Evolutionary conservation across 2,329 filamentous ascomycete genomes (phyloP).

Genomic region (Cercospora brassicicola): DNA sequence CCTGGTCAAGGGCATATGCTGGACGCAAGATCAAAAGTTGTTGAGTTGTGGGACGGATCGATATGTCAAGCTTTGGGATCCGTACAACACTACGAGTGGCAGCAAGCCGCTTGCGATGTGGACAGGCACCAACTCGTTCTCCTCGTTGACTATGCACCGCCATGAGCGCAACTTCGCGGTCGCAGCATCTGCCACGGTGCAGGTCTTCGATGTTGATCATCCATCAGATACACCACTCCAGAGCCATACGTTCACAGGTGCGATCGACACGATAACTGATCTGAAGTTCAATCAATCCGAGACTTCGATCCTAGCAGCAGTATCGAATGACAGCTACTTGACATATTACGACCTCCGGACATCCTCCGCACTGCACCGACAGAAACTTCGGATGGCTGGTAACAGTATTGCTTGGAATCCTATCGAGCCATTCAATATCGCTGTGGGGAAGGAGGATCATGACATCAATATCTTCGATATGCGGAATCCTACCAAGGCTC

Average conservation of each 20-base stretch:
- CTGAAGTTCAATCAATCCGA: constrained; percentile 92
- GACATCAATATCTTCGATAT: constrained; percentile 93
- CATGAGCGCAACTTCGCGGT: constrained; percentile 76
- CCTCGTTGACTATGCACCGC: constrained; percentile 78
- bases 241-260: constrained; percentile 81
- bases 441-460: constrained; percentile 90
- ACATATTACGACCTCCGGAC: constrained; percentile 92
- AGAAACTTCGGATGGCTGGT: constrained; percentile 75
- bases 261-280: constrained; percentile 84
- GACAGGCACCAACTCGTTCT: constrained; percentile 80
- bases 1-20: constrained; percentile 86
- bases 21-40: constrained; percentile 81
- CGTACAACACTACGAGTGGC: constrained; percentile 70
- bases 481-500: constrained; percentile 66
- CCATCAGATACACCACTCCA: constrained; percentile 76
- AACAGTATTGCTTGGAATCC: constrained; percentile 92
- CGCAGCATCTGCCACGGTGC: constrained; percentile 70
- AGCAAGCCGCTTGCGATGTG: constrained; percentile 78
- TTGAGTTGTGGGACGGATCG: constrained; percentile 84
- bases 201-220: constrained; percentile 82
- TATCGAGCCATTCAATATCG: constrained; percentile 95
- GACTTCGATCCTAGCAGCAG: constrained; percentile 83
- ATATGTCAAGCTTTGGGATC: constrained; percentile 87
- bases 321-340: constrained; percentile 79
- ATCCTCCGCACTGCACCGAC: constrained; percentile 76